Percentiles rank a stretch among this genome's conserved stretches.
These are phyloP conservation scores for Blepharisma japonicum DNA, from an alignment of 73 alveolate genomes.

Conservation along the genomic window DNA sequence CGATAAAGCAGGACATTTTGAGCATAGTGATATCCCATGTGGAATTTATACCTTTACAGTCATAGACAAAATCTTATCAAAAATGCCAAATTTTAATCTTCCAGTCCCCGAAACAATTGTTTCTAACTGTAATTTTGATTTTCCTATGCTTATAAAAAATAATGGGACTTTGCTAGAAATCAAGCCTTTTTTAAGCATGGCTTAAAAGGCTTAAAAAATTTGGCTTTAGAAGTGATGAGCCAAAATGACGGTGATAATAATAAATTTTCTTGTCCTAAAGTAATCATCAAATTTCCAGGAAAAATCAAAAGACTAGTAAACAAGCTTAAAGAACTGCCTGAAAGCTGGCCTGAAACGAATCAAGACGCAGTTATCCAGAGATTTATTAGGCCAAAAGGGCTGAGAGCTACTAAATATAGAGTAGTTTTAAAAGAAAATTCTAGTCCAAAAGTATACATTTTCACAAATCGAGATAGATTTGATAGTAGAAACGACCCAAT, in stretches of 20 bases:
- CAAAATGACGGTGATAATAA: background rate
- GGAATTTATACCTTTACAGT: background rate
- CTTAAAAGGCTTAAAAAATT: background rate
- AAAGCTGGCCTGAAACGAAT: background rate
- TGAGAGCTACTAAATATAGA: slow-evolving; percentile 7
- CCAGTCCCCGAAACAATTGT: slow-evolving; percentile 3
- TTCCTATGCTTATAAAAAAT: background rate
- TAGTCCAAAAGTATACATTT: background rate
- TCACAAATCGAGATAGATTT: background rate
- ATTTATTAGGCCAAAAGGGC: slow-evolving; percentile 17
- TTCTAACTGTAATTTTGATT: background rate
- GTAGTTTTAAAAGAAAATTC: background rate
- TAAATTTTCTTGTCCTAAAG: background rate
- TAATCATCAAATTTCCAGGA: slow-evolving; percentile 2
- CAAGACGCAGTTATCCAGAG: background rate
- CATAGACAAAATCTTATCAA: background rate
- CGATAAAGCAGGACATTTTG: background rate
- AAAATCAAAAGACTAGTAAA: background rate
- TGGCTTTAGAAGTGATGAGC: background rate
- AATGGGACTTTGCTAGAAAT: background rate
- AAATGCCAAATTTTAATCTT: background rate
- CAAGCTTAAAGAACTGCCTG: background rate
- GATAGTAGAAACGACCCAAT: background rate
- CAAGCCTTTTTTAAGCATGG: background rate
- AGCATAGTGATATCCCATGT: background rate